phyloP scores from a whole-genome alignment of 2,329 filamentous ascomycete genomes.

The Calycina marina region DNA sequence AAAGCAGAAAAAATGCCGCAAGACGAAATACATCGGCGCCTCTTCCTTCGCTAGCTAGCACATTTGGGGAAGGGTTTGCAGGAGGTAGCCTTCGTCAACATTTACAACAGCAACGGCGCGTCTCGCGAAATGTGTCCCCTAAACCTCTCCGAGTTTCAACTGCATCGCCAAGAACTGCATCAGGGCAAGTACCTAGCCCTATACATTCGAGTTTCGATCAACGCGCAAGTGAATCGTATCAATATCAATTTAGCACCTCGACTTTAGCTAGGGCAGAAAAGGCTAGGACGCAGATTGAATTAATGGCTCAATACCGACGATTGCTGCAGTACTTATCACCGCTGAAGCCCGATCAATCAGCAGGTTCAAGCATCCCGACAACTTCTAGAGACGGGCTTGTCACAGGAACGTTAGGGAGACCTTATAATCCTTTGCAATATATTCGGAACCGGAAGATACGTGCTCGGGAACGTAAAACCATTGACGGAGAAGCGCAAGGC shows the following conservation, averaged over 20 bases:
- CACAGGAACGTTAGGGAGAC: constrained; percentile 40
- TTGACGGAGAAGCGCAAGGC: constrained; percentile 61
- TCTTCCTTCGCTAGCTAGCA: constrained; percentile 26
- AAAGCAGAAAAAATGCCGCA: constrained; percentile 54
- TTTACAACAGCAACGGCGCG: constrained; percentile 54
- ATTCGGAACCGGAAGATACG: constrained; percentile 82
- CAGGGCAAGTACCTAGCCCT: constrained; percentile 29
- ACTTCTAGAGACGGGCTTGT: constrained; percentile 11
- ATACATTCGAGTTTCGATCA: constrained; percentile 34
- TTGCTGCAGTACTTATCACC: constrained; percentile 69
- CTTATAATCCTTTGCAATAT: constrained; percentile 85
- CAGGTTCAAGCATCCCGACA: constrained; percentile 28
- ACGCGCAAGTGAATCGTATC: constrained; percentile 31
- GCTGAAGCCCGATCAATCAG: constrained; percentile 34
- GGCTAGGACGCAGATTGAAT: constrained; percentile 71
- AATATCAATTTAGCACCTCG: constrained; percentile 59
- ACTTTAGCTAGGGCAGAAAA: constrained; percentile 74
- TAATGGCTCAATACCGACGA: constrained; percentile 71
- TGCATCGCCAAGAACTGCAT: constrained; percentile 27
- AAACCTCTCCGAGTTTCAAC: constrained; percentile 29
- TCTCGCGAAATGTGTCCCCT: constrained; percentile 47
- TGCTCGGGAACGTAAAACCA: constrained; percentile 57
- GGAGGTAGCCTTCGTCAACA: constrained; percentile 51
- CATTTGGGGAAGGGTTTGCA: constrained; percentile 31
- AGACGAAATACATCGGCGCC: constrained; percentile 37